phyloP scores from a whole-genome alignment of 1,284 basidiomycete species.

The Mycosarcoma mackinlayi region DNA sequence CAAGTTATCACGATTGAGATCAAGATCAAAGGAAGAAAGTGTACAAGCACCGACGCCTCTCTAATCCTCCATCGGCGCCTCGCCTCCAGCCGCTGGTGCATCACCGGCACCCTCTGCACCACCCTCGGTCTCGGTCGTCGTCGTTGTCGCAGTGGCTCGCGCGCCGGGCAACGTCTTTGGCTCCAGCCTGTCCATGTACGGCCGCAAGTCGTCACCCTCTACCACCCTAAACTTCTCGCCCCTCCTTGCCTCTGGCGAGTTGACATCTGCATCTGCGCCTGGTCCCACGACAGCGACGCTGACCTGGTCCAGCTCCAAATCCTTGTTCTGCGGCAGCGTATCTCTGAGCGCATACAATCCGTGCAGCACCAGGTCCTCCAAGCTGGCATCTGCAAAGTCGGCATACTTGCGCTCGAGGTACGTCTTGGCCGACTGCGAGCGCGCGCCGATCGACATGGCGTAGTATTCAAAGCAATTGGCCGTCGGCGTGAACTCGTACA shows the following conservation, averaged over 20 bases:
- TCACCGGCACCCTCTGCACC: conserved; percentile 2
- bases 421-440: conserved; percentile 97
- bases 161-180: conserved; percentile 39
- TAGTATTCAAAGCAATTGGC: conserved; percentile 98
- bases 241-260: conserved; percentile 44
- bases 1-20: too few species aligned
- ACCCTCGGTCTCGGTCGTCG: neutral
- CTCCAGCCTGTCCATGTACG: conserved; percentile 58
- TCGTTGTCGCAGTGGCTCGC: conserved; percentile 12
- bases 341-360: conserved; percentile 65
- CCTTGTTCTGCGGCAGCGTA: conserved; percentile 67
- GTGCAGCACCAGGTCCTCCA: conserved; percentile 60
- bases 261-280: conserved; percentile 61
- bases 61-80: conserved; percentile 53
- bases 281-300: conserved; percentile 65
- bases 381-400: conserved; percentile 73
- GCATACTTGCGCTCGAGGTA: conserved; percentile 95
- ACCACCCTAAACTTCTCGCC: conserved; percentile 64
- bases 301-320: conserved; percentile 62
- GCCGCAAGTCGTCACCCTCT: conserved; percentile 61
- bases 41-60: neutral
- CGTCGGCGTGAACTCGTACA: conserved; percentile 97
- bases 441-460: conserved; percentile 97
- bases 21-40: too few species aligned
- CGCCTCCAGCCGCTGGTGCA: conserved; percentile 14